These are phyloP conservation scores for Dactylellina sp. DNA, from an alignment of 2,329 filamentous ascomycete species.

Conservation along the genomic window DNA sequence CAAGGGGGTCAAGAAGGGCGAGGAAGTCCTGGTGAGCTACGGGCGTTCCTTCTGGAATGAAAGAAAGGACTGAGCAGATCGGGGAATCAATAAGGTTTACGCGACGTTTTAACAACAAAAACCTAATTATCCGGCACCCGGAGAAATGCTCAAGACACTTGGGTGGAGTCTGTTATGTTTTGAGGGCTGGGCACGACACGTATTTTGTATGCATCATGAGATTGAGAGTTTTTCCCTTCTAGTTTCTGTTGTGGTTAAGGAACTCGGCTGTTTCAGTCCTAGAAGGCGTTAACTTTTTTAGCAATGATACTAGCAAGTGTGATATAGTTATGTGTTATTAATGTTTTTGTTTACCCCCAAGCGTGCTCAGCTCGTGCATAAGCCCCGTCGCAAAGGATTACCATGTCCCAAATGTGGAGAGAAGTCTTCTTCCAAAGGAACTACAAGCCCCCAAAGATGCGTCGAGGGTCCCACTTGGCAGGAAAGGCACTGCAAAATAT, in stretches of 20 bases:
- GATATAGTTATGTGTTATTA: constrained; percentile 30
- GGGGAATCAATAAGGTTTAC: constrained; percentile 1
- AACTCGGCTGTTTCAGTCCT: constrained; percentile 47
- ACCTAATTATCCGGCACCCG: not conserved
- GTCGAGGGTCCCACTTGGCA: no score
- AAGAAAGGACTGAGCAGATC: constrained; percentile 62
- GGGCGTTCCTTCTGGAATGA: constrained; percentile 75
- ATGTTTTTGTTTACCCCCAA: not conserved
- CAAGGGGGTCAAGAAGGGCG: constrained; percentile 68
- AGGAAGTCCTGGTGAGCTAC: constrained; percentile 75
- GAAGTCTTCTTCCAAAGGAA: constrained; percentile 32
- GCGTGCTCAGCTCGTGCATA: constrained; percentile 37
- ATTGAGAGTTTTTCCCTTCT: constrained; percentile 23
- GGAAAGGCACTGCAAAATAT: not conserved
- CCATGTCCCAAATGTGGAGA: constrained; percentile 29
- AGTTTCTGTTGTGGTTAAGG: constrained; percentile 4
- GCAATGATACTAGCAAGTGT: constrained; percentile 38
- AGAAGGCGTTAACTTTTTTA: constrained; percentile 41
- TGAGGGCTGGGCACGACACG: constrained; percentile 1
- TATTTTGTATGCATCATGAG: constrained; percentile 11
- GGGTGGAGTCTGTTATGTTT: not conserved
- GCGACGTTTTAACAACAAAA: no score
- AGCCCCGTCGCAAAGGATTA: constrained; percentile 45
- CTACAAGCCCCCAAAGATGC: not conserved
- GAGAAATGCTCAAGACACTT: constrained; percentile 30